Evolutionary conservation across 371 early-diverging fungal genomes (phyloP), one percentile per base, ranked within the genome.

Genomic region (Dipsacomyces acuminosporus): DNA sequence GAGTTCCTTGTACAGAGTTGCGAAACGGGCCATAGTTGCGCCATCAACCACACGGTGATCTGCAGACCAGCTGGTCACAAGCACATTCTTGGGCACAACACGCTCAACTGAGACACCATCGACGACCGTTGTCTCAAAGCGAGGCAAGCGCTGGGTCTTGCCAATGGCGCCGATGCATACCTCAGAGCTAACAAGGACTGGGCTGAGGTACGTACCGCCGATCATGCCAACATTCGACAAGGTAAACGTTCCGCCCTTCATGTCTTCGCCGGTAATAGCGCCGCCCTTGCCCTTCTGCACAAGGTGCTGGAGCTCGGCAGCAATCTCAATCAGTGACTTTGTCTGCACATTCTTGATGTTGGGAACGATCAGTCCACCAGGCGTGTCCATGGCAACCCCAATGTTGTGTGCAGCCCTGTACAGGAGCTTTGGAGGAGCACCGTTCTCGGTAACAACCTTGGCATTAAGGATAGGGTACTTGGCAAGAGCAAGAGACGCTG

Each of bases 21-120:
- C 89, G 74, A 96, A 96, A 41, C 94, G 78, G 26, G 97, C 97
- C 56, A 96, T 80, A 0, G 97, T 95, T 4, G 96, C 98, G 18
- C 98, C 98, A 72, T 96, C 97, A 56, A 96, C 82, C n/a, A 98
- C 87, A 21, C 98, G 81, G 71, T 98, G 98, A 73, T 98, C 98
- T 6, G 98, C 98, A 2, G 88, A 84, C 87, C 90, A 95, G 77
- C 91, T 91, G 22, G 93, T 76, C 14, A 83, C 81, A 61, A 94
- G 72, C 11, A 94, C 74, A 56, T 83, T 71, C 57, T 84, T 83
- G 3, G 87, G 78, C 1, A 89, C 85, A 13, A 97, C 81, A 5
- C 69, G 64, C 59, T 86, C 86, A 2, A 53, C 60, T 42, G 57
- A 34, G 19, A 49, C 63, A 25, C 80, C 80, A 25, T 52, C 44